These are phyloP conservation scores for Coniferiporia weirii DNA, from an alignment of 1,284 basidiomycete genomes.

Conservation along the genomic window DNA sequence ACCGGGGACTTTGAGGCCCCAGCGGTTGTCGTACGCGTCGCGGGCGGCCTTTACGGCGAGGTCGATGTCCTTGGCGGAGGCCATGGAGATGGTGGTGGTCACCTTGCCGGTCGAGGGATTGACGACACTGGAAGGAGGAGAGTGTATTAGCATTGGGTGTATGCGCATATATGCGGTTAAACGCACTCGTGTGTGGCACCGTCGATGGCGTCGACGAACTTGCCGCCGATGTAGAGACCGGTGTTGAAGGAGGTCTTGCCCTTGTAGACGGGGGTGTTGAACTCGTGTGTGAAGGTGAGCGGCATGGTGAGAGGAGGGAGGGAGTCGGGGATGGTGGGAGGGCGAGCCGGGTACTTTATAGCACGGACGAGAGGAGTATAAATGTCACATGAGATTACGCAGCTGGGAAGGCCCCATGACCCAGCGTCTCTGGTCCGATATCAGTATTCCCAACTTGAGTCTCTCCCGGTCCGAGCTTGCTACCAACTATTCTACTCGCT, in stretches of 20 bases:
- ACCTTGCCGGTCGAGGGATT: constrained; percentile 60
- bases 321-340: not conserved
- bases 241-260: constrained; percentile 38
- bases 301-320: constrained; percentile 24
- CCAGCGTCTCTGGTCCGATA: too few species aligned
- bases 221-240: constrained; percentile 71
- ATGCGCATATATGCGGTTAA: not conserved
- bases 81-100: constrained; percentile 66
- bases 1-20: constrained; percentile 68
- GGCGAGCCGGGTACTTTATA: not conserved
- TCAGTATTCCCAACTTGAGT: too few species aligned
- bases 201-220: constrained; percentile 72
- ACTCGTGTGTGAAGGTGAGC: constrained; percentile 47
- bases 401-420: not conserved
- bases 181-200: constrained; percentile 51
- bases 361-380: not conserved
- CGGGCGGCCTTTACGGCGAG: constrained; percentile 72
- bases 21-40: constrained; percentile 68
- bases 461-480: too few species aligned
- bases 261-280: constrained; percentile 64
- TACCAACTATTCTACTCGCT: too few species aligned
- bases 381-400: not conserved
- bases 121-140: not conserved
- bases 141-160: too few species aligned
- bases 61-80: constrained; percentile 67